These are phyloP conservation scores for Wakefieldia striispora DNA, from an alignment of 768 basidiomycete genomes.

Conservation along the genomic window DNA sequence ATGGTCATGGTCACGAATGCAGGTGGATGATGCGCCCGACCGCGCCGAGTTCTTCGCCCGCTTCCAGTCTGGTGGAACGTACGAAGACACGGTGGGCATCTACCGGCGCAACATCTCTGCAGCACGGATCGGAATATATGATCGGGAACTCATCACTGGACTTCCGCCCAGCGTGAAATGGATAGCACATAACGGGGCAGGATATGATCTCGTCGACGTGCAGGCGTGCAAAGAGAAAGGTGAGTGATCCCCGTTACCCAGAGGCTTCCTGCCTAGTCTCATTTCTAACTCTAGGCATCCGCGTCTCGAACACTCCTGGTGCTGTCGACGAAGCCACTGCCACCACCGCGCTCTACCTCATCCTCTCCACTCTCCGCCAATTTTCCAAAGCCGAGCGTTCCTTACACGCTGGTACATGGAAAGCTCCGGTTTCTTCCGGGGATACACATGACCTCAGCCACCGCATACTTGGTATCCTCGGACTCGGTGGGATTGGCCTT, in stretches of 20 bases:
- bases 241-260: conserved; percentile 45
- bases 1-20: not conserved
- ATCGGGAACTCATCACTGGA: conserved; percentile 51
- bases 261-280: too few species aligned
- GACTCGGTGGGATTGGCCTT: conserved; percentile 75
- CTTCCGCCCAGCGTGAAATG: conserved; percentile 68
- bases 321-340: conserved; percentile 92
- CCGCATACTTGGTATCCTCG: conserved; percentile 70
- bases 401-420: conserved; percentile 57
- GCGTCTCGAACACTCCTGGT: conserved; percentile 84
- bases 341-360: conserved; percentile 80
- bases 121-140: conserved; percentile 45
- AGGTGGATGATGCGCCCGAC: conserved; percentile 40
- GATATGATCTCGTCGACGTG: conserved; percentile 83
- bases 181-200: conserved; percentile 88
- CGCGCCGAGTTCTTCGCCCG: conserved; percentile 46
- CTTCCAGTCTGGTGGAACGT: conserved; percentile 44
- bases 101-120: conserved; percentile 49
- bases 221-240: conserved; percentile 68
- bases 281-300: conserved; percentile 39
- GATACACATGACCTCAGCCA: conserved; percentile 63
- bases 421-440: conserved; percentile 46
- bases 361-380: conserved; percentile 75
- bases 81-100: conserved; percentile 47
- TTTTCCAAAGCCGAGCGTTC: conserved; percentile 62